Conservation (phyloP, 495 filamentous ascomycete species). For the Podospora tetraspora region DNA sequence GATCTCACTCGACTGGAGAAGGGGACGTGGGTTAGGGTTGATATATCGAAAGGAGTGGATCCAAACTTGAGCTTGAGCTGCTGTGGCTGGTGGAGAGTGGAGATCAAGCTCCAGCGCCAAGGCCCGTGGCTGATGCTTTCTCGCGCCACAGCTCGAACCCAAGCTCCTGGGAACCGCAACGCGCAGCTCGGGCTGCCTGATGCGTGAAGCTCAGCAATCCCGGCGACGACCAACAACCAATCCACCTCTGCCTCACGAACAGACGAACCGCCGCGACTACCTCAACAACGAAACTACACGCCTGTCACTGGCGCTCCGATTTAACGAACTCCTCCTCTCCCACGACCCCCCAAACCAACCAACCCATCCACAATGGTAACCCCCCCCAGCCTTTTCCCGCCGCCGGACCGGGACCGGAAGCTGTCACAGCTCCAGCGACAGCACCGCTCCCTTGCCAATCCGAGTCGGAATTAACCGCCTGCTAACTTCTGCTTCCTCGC, state of each 20-base stretch:
- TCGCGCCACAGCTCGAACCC: constrained; percentile 18
- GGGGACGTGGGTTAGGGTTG: not conserved
- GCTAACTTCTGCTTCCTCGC: not conserved
- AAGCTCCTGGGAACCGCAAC: constrained; percentile 27
- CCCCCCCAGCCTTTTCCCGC: not conserved
- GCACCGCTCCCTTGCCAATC: not conserved
- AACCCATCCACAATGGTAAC: constrained; percentile 7
- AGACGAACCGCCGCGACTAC: constrained; percentile 7
- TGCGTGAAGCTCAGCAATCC: constrained; percentile 24
- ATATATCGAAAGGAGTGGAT: not conserved
- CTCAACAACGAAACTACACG: not conserved
- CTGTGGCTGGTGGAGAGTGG: not conserved
- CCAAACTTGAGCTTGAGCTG: not conserved
- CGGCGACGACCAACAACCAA: constrained; percentile 24
- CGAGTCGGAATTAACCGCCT: not conserved
- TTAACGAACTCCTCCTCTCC: not conserved
- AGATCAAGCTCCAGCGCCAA: not conserved
- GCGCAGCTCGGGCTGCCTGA: constrained; percentile 44
- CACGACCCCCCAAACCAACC: constrained; percentile 2
- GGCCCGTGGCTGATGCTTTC: constrained; percentile 5
- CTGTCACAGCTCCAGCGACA: not conserved
- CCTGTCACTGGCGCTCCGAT: not conserved
- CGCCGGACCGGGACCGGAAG: not conserved
- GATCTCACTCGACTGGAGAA: not conserved
- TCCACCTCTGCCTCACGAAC: constrained; percentile 16